A percentile compares a stretch with the other conserved stretches of the same genome.
Evolutionary conservation across 441 rosid genomes (phyloP).

Genomic region (Daphne laureola): DNA sequence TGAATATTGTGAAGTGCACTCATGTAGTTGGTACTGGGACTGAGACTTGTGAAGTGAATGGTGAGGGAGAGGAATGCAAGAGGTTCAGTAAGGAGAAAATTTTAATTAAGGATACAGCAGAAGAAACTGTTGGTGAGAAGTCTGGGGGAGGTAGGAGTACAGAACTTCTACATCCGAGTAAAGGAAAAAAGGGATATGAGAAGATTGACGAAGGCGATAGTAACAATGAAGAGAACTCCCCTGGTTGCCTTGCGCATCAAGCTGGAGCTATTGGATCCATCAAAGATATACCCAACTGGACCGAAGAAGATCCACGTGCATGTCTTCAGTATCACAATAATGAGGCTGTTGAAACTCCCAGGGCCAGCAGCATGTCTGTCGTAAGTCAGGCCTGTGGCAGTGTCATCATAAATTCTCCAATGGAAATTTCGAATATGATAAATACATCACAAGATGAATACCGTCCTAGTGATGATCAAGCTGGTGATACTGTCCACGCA

Average conservation of each 20-base stretch:
- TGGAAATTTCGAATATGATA: background rate
- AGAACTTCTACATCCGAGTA: slow-evolving; percentile 6
- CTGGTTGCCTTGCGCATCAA: slow-evolving; percentile 15
- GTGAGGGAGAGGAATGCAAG: slow-evolving; percentile 11
- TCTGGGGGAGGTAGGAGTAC: slow-evolving; percentile 7
- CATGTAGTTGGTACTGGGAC: slow-evolving; percentile 17
- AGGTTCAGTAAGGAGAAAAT: slow-evolving; percentile 18
- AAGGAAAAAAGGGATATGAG: slow-evolving; percentile 14
- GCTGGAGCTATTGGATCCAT: too few species aligned
- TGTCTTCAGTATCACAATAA: background rate
- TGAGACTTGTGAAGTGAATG: slow-evolving; percentile 21
- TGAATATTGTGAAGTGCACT: slow-evolving; percentile 45
- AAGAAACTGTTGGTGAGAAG: slow-evolving; percentile 15
- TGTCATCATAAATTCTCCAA: background rate
- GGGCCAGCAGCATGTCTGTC: slow-evolving; percentile 4
- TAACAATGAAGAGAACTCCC: slow-evolving; percentile 20
- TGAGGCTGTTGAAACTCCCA: slow-evolving; percentile 1
- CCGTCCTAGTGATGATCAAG: background rate
- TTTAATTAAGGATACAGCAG: slow-evolving; percentile 15
- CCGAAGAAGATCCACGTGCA: slow-evolving; percentile 4
- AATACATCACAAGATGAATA: slow-evolving; percentile 5
- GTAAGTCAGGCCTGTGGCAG: slow-evolving; percentile 2
- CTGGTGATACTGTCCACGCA: slow-evolving; percentile 1
- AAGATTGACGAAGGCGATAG: slow-evolving; percentile 15
- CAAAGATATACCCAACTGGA: too few species aligned